These are phyloP conservation scores for Stemphylium beticola DNA, from an alignment of 2,329 filamentous ascomycete genomes.

Conservation along the genomic window DNA sequence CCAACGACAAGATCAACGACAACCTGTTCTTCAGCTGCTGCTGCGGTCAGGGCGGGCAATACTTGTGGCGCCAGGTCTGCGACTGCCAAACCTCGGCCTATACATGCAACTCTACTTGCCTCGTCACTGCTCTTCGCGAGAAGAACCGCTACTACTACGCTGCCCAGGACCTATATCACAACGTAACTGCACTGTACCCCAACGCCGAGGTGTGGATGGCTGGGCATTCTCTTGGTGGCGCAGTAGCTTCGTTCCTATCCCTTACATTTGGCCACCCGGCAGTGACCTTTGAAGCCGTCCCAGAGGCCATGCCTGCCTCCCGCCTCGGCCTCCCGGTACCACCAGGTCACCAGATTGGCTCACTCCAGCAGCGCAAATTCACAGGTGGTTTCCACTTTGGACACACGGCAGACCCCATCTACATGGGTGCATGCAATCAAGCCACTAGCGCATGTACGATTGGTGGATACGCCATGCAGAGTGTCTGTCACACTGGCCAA, in stretches of 20 bases:
- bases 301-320: conserved; percentile 84
- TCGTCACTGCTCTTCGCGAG: conserved; percentile 73
- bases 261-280: conserved; percentile 88
- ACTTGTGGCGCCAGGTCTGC: conserved; percentile 89
- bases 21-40: conserved; percentile 99
- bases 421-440: conserved; percentile 90
- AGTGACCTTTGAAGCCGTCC: conserved; percentile 93
- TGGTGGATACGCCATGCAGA: conserved; percentile 91
- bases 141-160: conserved; percentile 94
- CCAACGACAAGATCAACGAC: conserved; percentile 97
- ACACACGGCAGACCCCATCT: conserved; percentile 94
- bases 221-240: conserved; percentile 90
- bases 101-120: conserved; percentile 90
- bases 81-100: conserved; percentile 89
- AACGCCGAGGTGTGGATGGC: conserved; percentile 84
- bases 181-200: conserved; percentile 89
- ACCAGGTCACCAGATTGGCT: conserved; percentile 74
- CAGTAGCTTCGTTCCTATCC: conserved; percentile 85
- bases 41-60: conserved; percentile 90
- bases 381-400: conserved; percentile 91
- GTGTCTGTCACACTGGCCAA: conserved; percentile 85
- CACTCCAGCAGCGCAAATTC: conserved; percentile 65
- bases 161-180: conserved; percentile 86
- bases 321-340: conserved; percentile 86
- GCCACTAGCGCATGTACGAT: conserved; percentile 88